A percentile compares a stretch with the other conserved stretches of the same genome.
Evolutionary conservation across 768 basidiomycete species (phyloP).

Genomic region (Pisolithus marmoratus): DNA sequence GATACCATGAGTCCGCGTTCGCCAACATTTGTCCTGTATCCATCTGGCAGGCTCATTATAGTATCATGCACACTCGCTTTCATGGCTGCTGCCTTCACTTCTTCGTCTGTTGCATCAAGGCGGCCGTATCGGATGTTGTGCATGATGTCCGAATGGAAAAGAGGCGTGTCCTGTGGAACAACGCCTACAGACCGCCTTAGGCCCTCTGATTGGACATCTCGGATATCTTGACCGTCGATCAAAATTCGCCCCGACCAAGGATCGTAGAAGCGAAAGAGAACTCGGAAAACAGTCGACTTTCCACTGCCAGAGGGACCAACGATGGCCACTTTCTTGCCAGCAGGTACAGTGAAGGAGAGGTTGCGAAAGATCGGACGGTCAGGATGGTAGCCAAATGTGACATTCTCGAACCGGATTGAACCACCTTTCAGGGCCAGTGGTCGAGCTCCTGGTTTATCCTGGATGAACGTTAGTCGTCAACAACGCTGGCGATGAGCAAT

Average conservation of each 20-base stretch:
- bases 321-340: conserved; percentile 94
- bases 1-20: conserved; percentile 98
- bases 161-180: conserved; percentile 96
- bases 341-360: conserved; percentile 86
- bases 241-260: conserved; percentile 75
- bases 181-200: conserved; percentile 80
- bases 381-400: conserved; percentile 88
- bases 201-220: conserved; percentile 61
- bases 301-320: conserved; percentile 97
- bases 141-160: conserved; percentile 94
- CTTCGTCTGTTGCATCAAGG: conserved; percentile 81
- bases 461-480: neutral
- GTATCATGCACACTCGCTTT: conserved; percentile 87
- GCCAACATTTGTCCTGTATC: conserved; percentile 87
- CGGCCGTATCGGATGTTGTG: conserved; percentile 94
- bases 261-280: conserved; percentile 93
- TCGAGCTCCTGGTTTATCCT: conserved; percentile 68
- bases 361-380: conserved; percentile 86
- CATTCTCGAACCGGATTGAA: conserved; percentile 88
- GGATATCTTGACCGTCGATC: conserved; percentile 85
- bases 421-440: conserved; percentile 73
- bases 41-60: conserved; percentile 74
- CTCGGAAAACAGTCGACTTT: conserved; percentile 93
- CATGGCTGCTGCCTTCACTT: conserved; percentile 77
- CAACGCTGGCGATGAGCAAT: neutral